Percentiles rank a stretch among this genome's conserved stretches.
Conservation (phyloP, 331 rosid genomes). For the Stylosanthes scabra region DNA sequence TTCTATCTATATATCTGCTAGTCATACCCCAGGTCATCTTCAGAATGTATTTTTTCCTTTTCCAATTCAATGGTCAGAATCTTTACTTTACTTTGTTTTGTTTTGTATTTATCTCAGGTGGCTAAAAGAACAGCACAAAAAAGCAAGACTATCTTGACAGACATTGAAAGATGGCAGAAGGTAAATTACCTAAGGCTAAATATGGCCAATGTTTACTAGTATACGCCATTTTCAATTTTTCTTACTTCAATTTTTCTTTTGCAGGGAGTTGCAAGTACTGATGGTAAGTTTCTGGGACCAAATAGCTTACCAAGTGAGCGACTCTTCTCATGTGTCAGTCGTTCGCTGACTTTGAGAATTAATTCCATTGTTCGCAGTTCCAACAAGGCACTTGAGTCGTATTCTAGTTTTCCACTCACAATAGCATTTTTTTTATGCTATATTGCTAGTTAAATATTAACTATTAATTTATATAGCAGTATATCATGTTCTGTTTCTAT, state of each 20-base stretch:
- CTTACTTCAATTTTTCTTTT: constrained; percentile 36
- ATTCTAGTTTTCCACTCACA: constrained; percentile 12
- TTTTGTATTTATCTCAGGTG: constrained; percentile 64
- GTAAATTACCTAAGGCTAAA: constrained; percentile 42
- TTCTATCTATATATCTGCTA: constrained; percentile 8
- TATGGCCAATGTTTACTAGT: constrained; percentile 9
- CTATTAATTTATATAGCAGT: too few relatives aligned
- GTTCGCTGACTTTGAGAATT: constrained; percentile 22
- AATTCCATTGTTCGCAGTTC: neutral
- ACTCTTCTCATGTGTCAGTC: constrained; percentile 27
- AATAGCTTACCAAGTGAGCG: constrained; percentile 7
- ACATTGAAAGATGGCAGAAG: constrained; percentile 99
- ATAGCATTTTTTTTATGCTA: neutral
- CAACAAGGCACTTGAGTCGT: constrained; percentile 8
- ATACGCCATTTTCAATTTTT: neutral
- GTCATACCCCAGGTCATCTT: constrained; percentile 15
- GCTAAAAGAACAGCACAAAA: constrained; percentile 96
- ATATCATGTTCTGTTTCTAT: too few relatives aligned
- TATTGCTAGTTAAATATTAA: too few relatives aligned
- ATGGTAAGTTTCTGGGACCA: constrained; percentile 65
- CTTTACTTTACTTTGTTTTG: constrained; percentile 16
- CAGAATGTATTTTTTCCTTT: constrained; percentile 1
- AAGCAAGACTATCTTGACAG: constrained; percentile 86
- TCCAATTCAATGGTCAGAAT: constrained; percentile 19
- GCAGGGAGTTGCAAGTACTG: constrained; percentile 96